These are phyloP conservation scores for Colletotrichum sp. DNA, from an alignment of 2,329 filamentous ascomycete species.

Conservation along the genomic window DNA sequence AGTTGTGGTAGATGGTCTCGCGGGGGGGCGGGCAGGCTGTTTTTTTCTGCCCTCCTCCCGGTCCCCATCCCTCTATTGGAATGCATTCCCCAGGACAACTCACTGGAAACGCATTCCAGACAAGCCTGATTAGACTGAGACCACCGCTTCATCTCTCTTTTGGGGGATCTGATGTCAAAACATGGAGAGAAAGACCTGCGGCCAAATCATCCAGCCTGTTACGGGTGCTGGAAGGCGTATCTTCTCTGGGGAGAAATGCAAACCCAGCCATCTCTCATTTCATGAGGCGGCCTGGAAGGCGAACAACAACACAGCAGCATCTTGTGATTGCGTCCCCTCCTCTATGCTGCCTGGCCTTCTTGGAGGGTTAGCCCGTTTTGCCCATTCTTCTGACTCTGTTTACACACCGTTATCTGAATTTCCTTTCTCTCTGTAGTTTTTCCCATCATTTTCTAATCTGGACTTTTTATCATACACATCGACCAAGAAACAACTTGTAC, in stretches of 20 bases:
- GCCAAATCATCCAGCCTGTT: not conserved
- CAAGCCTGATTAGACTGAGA: constrained; percentile 16
- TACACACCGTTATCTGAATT: not conserved
- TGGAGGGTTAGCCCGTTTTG: not conserved
- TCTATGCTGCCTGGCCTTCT: not conserved
- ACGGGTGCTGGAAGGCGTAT: not conserved
- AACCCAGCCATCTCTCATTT: not conserved
- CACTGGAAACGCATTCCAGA: constrained; percentile 12
- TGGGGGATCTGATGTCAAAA: not conserved
- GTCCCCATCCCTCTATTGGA: constrained; percentile 12
- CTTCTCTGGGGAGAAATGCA: not conserved
- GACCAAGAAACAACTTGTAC: not conserved
- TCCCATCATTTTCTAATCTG: not conserved
- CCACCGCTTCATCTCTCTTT: not conserved
- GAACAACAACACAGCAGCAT: not conserved
- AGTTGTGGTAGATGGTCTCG: not conserved
- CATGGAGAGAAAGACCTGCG: not conserved
- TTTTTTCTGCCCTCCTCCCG: not conserved
- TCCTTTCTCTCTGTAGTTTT: not conserved
- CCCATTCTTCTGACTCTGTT: not conserved
- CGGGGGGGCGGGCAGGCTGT: not conserved
- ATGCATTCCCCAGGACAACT: constrained; percentile 10
- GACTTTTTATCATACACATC: not conserved
- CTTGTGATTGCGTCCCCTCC: not conserved
- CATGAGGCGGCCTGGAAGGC: not conserved